These are phyloP conservation scores for Alnus rubra DNA, from an alignment of 306 rosid species.

Conservation along the genomic window DNA sequence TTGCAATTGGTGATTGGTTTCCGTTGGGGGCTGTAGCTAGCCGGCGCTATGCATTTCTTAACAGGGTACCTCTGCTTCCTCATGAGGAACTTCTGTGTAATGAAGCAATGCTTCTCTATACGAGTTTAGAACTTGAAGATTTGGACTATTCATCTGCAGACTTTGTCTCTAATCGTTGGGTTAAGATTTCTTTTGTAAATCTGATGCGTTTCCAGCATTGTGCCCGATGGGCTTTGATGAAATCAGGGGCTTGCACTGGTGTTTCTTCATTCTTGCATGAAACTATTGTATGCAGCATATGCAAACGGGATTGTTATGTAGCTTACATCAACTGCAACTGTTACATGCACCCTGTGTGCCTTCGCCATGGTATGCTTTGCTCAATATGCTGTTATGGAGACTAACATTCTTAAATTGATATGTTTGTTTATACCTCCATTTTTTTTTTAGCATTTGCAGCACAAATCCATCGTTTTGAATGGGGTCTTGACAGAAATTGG, in stretches of 20 bases:
- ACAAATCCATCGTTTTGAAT: not conserved
- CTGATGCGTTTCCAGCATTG: conserved; percentile 84
- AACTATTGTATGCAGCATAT: conserved; percentile 79
- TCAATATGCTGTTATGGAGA: conserved; percentile 1
- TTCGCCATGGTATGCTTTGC: conserved; percentile 80
- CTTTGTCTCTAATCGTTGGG: conserved; percentile 47
- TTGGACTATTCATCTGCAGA: conserved; percentile 52
- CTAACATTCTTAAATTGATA: conserved; percentile 13
- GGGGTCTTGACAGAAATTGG: not conserved
- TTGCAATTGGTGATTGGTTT: conserved; percentile 96
- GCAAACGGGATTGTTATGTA: conserved; percentile 88
- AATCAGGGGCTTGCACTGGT: conserved; percentile 55
- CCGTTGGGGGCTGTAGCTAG: conserved; percentile 89
- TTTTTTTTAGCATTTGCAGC: not conserved
- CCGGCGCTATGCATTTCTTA: conserved; percentile 81
- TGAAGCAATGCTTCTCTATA: conserved; percentile 80
- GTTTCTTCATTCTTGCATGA: conserved; percentile 60
- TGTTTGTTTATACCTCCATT: not conserved
- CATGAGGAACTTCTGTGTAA: conserved; percentile 94
- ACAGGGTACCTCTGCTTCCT: conserved; percentile 86
- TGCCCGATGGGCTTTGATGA: conserved; percentile 80
- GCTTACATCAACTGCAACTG: conserved; percentile 80
- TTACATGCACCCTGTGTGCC: conserved; percentile 74
- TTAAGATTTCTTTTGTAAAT: conserved; percentile 68
- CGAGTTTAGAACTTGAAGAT: conserved; percentile 72